These are phyloP conservation scores for Meyerozyma carpophila DNA, from an alignment of 1,139 yeast genomes.

Conservation along the genomic window DNA sequence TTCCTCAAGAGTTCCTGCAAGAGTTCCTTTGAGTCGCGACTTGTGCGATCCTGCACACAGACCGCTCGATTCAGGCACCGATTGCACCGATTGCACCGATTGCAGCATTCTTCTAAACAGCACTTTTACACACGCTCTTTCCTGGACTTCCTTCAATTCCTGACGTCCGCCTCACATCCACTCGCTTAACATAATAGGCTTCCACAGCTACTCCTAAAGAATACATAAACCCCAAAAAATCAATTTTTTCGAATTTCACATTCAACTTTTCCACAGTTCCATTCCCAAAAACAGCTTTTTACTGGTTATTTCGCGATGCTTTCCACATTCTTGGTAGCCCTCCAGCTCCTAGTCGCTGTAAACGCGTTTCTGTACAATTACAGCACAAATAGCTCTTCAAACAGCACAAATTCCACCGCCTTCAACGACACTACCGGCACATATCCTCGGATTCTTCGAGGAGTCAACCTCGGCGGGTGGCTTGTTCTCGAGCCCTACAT, in stretches of 20 bases:
- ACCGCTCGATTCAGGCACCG: neutral
- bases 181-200: no score
- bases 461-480: slow-evolving; percentile 66
- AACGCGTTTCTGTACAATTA: slow-evolving; percentile 2
- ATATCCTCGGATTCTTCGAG: slow-evolving; percentile 18
- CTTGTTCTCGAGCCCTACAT: slow-evolving; percentile 60
- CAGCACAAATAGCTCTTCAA: slow-evolving; percentile 7
- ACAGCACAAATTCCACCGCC: slow-evolving; percentile 11
- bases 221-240: no score
- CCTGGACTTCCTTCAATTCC: no score
- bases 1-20: no score
- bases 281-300: no score
- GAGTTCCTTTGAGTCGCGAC: no score
- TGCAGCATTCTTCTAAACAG: neutral
- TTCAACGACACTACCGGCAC: slow-evolving; percentile 14
- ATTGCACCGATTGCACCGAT: neutral
- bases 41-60: neutral
- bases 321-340: neutral
- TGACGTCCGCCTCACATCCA: no score
- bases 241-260: no score
- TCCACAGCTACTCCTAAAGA: no score
- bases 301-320: neutral
- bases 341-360: neutral
- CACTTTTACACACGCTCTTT: no score
- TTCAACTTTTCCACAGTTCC: no score